A percentile compares a stretch with the other conserved stretches of the same genome.
These are phyloP conservation scores for Excoecaria agallocha DNA, from an alignment of 345 rosid genomes.

Conservation along the genomic window DNA sequence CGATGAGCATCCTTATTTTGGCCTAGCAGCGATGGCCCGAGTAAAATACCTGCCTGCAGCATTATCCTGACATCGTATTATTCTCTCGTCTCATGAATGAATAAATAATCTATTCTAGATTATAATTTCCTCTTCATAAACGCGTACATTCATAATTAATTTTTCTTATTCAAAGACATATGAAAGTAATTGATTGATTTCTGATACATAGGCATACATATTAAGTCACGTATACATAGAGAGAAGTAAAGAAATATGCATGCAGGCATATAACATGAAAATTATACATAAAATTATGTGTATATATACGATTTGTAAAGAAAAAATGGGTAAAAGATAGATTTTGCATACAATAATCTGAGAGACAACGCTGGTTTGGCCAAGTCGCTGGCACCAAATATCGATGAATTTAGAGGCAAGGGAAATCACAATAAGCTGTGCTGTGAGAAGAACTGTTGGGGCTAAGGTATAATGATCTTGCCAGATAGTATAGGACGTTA, in stretches of 20 bases:
- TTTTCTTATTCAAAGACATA: not conserved
- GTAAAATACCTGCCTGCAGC: slow-evolving; percentile 12
- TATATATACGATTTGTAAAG: too few species aligned
- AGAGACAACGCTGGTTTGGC: slow-evolving; percentile 24
- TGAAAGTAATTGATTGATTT: not conserved
- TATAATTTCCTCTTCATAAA: too few species aligned
- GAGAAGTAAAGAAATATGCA: too few species aligned
- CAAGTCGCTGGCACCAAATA: slow-evolving; percentile 20
- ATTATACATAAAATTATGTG: too few species aligned
- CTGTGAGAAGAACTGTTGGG: slow-evolving; percentile 21
- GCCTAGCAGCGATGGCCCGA: slow-evolving; percentile 7
- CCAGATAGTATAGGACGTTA: slow-evolving; percentile 11
- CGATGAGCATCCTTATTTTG: not conserved
- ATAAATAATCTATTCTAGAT: too few species aligned
- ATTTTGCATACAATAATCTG: slow-evolving; percentile 28
- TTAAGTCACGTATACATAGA: too few species aligned
- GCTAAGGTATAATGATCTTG: not conserved
- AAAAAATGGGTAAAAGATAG: not conserved
- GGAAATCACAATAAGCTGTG: slow-evolving; percentile 23
- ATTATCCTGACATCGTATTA: too few species aligned
- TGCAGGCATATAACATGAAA: not conserved
- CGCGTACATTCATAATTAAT: too few species aligned
- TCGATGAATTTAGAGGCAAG: slow-evolving; percentile 18
- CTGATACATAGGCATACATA: not conserved
- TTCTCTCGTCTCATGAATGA: too few species aligned